Percentiles rank a stretch among this genome's conserved stretches.
Evolutionary conservation across 202 grass and related monocot genomes (phyloP).

Genomic region (Schoenoplectus triqueter): DNA sequence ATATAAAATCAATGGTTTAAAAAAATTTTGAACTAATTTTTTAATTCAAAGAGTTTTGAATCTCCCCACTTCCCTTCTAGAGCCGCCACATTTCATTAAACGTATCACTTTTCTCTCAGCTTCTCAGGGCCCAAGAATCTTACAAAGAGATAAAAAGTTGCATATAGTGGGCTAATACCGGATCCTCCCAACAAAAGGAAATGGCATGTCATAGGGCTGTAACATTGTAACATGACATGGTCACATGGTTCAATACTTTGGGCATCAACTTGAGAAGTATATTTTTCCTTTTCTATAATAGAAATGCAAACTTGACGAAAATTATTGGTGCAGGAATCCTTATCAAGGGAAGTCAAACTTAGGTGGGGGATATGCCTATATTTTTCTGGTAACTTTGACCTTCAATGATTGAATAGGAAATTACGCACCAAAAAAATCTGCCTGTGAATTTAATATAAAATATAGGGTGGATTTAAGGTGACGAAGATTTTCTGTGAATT

Average conservation of each 20-base stretch:
- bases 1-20: too few relatives aligned
- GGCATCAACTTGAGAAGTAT: neutral
- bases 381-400: neutral
- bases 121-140: constrained; percentile 28
- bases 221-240: neutral
- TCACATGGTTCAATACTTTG: neutral
- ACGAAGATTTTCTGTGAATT: too few relatives aligned
- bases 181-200: constrained; percentile 25
- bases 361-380: neutral
- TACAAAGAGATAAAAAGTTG: neutral
- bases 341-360: constrained; percentile 2
- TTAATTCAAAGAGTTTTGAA: too few relatives aligned
- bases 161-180: neutral
- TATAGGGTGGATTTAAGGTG: too few relatives aligned
- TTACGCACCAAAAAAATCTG: too few relatives aligned
- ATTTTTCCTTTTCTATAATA: neutral
- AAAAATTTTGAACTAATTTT: too few relatives aligned
- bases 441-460: too few relatives aligned
- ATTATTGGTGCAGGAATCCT: constrained; percentile 8
- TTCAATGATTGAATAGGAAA: neutral
- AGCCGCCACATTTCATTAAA: constrained; percentile 17
- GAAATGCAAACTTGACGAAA: constrained; percentile 33
- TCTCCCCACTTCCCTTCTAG: neutral
- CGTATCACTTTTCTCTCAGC: neutral
- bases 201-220: constrained; percentile 8